Evolutionary conservation across 768 basidiomycete genomes (phyloP).

Genomic region (Kwoniella mangroviensis): DNA sequence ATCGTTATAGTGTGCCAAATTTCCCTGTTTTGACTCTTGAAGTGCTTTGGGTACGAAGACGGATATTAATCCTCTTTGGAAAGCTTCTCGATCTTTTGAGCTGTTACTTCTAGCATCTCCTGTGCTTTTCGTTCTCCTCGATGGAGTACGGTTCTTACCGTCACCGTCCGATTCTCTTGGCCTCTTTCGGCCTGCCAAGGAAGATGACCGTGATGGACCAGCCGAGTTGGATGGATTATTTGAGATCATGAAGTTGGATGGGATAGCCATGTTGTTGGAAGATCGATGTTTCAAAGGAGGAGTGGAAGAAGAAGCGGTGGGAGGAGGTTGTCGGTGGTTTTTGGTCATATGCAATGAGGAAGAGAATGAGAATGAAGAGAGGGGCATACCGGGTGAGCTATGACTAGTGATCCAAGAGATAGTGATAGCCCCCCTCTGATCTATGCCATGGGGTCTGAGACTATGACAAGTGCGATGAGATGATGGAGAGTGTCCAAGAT

Average conservation of each 20-base stretch:
- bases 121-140: constrained; percentile 52
- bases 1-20: constrained; percentile 78
- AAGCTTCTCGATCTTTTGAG: constrained; percentile 47
- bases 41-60: constrained; percentile 58
- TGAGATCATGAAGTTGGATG: constrained; percentile 20
- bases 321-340: constrained; percentile 17
- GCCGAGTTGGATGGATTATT: constrained; percentile 21
- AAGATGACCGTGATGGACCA: constrained; percentile 38
- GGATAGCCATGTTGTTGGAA: constrained; percentile 10
- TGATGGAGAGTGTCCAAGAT: neutral
- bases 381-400: constrained; percentile 25
- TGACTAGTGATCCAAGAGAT: neutral
- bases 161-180: constrained; percentile 44
- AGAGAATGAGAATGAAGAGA: constrained; percentile 35
- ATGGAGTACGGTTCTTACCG: constrained; percentile 16
- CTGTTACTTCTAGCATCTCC: constrained; percentile 39
- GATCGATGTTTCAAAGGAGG: constrained; percentile 29
- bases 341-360: constrained; percentile 43
- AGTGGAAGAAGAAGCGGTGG: constrained; percentile 18
- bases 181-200: constrained; percentile 45
- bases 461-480: neutral
- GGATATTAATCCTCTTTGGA: constrained; percentile 57
- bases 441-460: neutral
- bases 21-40: constrained; percentile 64
- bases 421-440: constrained; percentile 8